Evolutionary conservation across 2,329 filamentous ascomycete genomes (phyloP).

Genomic region (Talaromyces sp.): DNA sequence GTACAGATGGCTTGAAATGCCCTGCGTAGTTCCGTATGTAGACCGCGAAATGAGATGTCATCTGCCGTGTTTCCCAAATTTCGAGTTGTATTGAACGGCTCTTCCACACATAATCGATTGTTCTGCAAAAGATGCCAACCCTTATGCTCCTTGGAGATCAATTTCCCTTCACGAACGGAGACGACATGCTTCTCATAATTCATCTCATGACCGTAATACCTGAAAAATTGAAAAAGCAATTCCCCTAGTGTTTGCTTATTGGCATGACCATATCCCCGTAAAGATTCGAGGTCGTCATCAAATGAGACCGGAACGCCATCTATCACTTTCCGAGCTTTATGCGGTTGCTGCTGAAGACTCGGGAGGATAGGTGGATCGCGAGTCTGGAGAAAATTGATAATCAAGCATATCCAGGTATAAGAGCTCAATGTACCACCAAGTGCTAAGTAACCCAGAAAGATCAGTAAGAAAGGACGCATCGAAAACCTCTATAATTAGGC

Average conservation of each 20-base stretch:
- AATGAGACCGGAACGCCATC: slow-evolving; percentile 73
- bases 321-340: slow-evolving; percentile 58
- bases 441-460: slow-evolving; percentile 50
- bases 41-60: slow-evolving; percentile 85
- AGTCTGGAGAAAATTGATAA: slow-evolving; percentile 91
- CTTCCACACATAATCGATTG: slow-evolving; percentile 88
- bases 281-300: slow-evolving; percentile 75
- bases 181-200: slow-evolving; percentile 82
- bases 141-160: slow-evolving; percentile 79
- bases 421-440: slow-evolving; percentile 93
- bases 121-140: slow-evolving; percentile 77
- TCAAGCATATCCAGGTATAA: slow-evolving; percentile 99
- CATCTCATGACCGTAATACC: slow-evolving; percentile 89
- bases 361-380: slow-evolving; percentile 80
- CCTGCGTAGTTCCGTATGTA: slow-evolving; percentile 83
- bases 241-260: slow-evolving; percentile 82
- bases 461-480: slow-evolving; percentile 1
- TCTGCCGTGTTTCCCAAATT: slow-evolving; percentile 97
- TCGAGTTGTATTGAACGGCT: slow-evolving; percentile 85
- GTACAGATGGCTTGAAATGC: slow-evolving; percentile 80
- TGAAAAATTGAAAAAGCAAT: slow-evolving; percentile 93
- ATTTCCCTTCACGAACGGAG: slow-evolving; percentile 76
- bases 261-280: slow-evolving; percentile 69
- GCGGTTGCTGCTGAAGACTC: slow-evolving; percentile 71
- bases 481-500: not conserved